Conservation (phyloP, 179 eudicot genomes). For the Actinidia chinensis region DNA sequence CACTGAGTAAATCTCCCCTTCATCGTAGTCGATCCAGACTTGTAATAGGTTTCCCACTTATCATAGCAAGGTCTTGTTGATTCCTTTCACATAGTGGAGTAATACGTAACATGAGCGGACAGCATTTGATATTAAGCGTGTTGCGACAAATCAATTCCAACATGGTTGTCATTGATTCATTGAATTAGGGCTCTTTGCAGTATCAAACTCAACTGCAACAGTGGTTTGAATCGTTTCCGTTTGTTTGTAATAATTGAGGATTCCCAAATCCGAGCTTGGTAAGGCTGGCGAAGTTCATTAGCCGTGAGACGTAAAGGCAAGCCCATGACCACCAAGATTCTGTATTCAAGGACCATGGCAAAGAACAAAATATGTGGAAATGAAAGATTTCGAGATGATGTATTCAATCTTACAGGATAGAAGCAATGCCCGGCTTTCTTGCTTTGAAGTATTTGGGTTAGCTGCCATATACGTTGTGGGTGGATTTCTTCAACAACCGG, state of each 20-base stretch:
- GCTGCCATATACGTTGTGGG: slow-evolving; percentile 35
- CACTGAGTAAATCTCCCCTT: not conserved
- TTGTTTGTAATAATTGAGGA: slow-evolving; percentile 30
- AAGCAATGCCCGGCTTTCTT: slow-evolving; percentile 26
- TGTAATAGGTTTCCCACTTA: not conserved
- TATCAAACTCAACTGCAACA: slow-evolving; percentile 40
- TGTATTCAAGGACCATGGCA: slow-evolving; percentile 27
- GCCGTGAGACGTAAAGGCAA: slow-evolving; percentile 32
- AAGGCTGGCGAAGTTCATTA: slow-evolving; percentile 24
- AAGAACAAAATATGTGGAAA: slow-evolving; percentile 42
- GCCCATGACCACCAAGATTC: slow-evolving; percentile 31
- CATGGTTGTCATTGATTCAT: slow-evolving; percentile 38
- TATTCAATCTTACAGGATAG: not conserved
- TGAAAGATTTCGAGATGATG: slow-evolving; percentile 2
- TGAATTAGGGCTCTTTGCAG: slow-evolving; percentile 13
- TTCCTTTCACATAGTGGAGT: not conserved
- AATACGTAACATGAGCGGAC: not conserved
- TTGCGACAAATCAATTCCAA: slow-evolving; percentile 36
- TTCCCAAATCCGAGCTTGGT: slow-evolving; percentile 27
- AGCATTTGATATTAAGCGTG: not conserved
- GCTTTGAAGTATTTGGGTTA: slow-evolving; percentile 28
- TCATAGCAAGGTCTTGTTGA: not conserved
- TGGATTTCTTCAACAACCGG: slow-evolving; percentile 31
- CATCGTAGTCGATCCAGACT: slow-evolving; percentile 14
- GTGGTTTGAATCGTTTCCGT: slow-evolving; percentile 26